Base-by-base conservation (phyloP, 2,329 filamentous ascomycete species). In the Pseudogymnoascus sp. region DNA sequence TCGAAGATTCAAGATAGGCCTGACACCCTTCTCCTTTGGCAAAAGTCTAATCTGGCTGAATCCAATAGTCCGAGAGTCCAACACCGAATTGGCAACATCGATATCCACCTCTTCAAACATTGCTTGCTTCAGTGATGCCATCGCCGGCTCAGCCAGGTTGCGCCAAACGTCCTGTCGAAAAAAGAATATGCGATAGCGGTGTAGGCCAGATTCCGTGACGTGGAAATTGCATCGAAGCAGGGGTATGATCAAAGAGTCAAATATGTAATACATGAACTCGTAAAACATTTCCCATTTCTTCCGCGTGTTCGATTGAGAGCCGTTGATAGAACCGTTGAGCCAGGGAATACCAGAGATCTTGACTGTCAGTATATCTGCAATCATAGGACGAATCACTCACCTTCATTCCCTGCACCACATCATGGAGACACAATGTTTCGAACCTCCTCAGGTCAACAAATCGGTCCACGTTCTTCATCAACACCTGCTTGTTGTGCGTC, bases 131-230 rank as follows among this genome's bases (percentile, higher is more conserved):
- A 97, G 75, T 0, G 76, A 75, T 1, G 78, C 73, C 70, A 97
- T 77, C 0, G 87, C 84, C 6, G 91, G 89, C 67, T 92, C 86
- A 1, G 87, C 84, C 34, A 97, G 74, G 39, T 80, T 80, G 58
- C 83, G 84, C 94, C 94, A 99, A 8, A 94, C 79, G 72, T 99
- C 94, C 65, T 99, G 94, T 3, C 93, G 88, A 71, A 97, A 97
- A 74, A 91, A 99, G 73, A 96, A 96, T 0, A 97, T 76, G 28
- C 85, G 84, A 67, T 94, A 91, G 14, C 88, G 86, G 70, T 96
- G 85, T 1, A 79, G 78, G 64, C 85, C 91, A 0, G 91, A 94
- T 72, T 99, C 94, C 0, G 94, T 99, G 37, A 97, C 89, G 70
- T 97, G 93, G 69, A 99, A 99, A 69, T 94, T 92, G 64, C 84